phyloP scores from a whole-genome alignment of 2,329 filamentous ascomycete genomes.

The Botrytis aclada region DNA sequence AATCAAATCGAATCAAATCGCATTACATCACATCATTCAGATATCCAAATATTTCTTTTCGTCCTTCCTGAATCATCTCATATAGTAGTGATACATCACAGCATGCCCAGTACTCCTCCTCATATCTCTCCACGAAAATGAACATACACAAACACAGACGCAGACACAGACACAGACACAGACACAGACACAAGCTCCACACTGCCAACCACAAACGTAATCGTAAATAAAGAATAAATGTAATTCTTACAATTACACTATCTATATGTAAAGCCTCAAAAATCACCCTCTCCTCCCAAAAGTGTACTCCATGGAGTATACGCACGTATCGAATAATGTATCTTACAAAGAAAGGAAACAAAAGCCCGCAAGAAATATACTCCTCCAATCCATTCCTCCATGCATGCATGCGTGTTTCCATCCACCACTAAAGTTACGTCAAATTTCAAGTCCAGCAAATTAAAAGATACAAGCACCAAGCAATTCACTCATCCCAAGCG shows the following conservation, averaged over 20 bases:
- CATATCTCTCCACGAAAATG: background rate
- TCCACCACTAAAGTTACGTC: background rate
- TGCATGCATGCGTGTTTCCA: background rate
- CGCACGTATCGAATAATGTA: background rate
- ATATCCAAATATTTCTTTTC: background rate
- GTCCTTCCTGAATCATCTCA: background rate
- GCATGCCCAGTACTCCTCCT: background rate
- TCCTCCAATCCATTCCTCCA: background rate
- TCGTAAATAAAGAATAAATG: background rate
- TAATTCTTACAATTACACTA: slow-evolving; percentile 5
- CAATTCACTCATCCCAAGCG: background rate
- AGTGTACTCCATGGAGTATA: background rate
- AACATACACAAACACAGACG: background rate
- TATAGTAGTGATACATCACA: background rate
- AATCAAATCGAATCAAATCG: too few relatives aligned
- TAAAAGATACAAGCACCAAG: slow-evolving; percentile 2
- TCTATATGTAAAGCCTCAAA: background rate
- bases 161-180: background rate
- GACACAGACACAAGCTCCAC: background rate
- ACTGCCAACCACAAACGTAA: background rate
- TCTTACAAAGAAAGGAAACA: background rate
- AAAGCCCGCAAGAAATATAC: background rate
- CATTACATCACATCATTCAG: background rate
- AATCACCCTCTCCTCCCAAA: background rate
- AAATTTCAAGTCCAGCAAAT: background rate